These are phyloP conservation scores for Fusarium sp. DNA, from an alignment of 2,329 filamentous ascomycete species.

Conservation along the genomic window DNA sequence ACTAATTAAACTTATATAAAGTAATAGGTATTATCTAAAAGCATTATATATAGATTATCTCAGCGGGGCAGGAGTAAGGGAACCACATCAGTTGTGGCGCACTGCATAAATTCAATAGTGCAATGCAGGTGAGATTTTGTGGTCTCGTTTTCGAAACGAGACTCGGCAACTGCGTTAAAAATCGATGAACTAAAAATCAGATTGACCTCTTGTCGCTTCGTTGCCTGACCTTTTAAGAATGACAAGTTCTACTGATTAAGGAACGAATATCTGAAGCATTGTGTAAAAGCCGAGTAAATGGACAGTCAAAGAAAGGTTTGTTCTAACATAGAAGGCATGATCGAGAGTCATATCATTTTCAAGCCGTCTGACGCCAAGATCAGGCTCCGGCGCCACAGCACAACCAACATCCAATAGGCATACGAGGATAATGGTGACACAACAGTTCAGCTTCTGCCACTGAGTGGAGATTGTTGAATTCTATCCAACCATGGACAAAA, in stretches of 20 bases:
- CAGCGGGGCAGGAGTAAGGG: no score
- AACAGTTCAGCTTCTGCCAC: not conserved
- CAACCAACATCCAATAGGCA: not conserved
- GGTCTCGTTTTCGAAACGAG: not conserved
- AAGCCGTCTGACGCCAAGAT: not conserved
- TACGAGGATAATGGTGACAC: accelerated
- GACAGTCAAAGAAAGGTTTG: not conserved
- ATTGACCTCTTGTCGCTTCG: no score
- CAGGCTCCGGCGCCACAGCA: not conserved
- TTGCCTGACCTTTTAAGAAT: not conserved
- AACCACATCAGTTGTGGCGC: no score
- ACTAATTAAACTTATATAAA: no score
- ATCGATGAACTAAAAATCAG: not conserved
- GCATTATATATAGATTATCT: no score
- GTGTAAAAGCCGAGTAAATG: not conserved
- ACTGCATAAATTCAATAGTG: not conserved
- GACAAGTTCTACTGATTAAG: not conserved
- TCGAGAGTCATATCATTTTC: not conserved
- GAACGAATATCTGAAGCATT: no score
- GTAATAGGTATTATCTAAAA: no score
- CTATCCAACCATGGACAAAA: accelerated
- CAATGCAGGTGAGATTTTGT: not conserved
- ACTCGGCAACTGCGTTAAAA: not conserved
- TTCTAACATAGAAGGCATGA: not conserved
- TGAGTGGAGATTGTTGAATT: accelerated